Base-by-base conservation (phyloP, 257 asterid genomes). In the Penstemon newberryi region DNA sequence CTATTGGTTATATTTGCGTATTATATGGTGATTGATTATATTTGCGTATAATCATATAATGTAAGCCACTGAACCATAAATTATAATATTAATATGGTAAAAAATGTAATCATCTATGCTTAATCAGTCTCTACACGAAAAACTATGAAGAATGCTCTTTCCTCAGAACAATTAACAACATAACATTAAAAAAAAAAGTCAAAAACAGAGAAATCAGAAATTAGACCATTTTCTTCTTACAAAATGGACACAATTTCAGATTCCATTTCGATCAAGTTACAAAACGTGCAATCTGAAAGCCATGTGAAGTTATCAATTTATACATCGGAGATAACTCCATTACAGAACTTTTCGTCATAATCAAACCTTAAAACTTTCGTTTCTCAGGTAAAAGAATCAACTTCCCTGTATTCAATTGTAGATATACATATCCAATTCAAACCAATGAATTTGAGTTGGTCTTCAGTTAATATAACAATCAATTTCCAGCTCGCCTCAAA, bases 401-500 rank as follows among this genome's bases (percentile, higher is more conserved):
- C 15, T 70, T 60, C 65, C 46, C 40, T 55, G 67, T 67, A 60
- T 57, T 47, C 7, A 47, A 54, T 54, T 47, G 11, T 64, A 15
- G 3, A 69, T 51, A 12, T 5, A 36, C 59, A 60, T 36, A 59
- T 58, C 73, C 64, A 71, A 71, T 39, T 19, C 63, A 41, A 61
- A 57, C 42, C 65, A 66, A 19, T 60, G 12, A 63, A 56, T 61
- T 64, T 42, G 12, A 52, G 56, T 66, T 45, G 66, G 58, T 62
- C 33, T 38, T 44, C 11, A 42, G 40, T 37, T 5, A 13, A 45
- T 4, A 49, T 40, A 8, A 0, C 5, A 7, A 75, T 84, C 52
- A 85, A 69, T 77, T 78, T 56, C 76, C 70, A 0, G 85, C 49
- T 76, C 92, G 80, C 73, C 82, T 91, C 76, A 91, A 78, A 75